Base-by-base conservation (phyloP, 495 filamentous ascomycete species). In the Lasiosphaeriaceae sp. region DNA sequence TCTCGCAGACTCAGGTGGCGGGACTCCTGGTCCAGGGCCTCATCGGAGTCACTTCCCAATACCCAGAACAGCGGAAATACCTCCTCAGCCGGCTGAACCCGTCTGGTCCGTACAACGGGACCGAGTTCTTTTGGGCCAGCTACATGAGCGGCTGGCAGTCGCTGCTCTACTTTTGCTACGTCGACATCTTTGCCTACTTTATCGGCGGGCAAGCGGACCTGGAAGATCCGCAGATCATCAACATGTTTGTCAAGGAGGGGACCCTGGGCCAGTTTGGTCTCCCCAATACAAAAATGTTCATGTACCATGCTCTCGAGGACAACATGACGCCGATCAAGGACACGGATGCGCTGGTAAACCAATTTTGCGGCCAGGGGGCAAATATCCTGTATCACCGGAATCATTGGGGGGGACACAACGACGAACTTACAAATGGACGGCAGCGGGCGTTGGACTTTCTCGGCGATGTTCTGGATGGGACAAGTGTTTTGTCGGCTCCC, bases 301-400 rank as follows among this genome's bases (percentile, higher is more conserved):
- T 76, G 4, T 83, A 84, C 66, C 80, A 83, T 55, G 75, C 79
- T 12, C 64, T 79, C 31, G 47, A 66, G 0, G 80, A 83, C 57
- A 72, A 82, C 62, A 67, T 79, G 50, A 74, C 66, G n/a, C 55
- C 67, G 0, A 67, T 79, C 11, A 54, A 43, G 9, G 73, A 77
- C 21, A 78, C 72, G 2, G 79, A 83, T 58, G 66, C 22, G 4
- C 52, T 80, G 37, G 70, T 82, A 2, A 52, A 66, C 1, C 61
- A 61, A 37, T 78, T 74, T 44, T 80, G 77, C 58, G 51, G 34
- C 1, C 56, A 60, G 3, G 72, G 71, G 2, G 69, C 67, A 11
- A 72, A 69, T 34, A 71, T 78, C 11, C 49, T 68, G 45, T 81
- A 76, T 57, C 60, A 77, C n/a, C 67, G 76, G 1, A 78, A 78